Base-by-base conservation (phyloP, 192 early-diverging fungal genomes). In the Backusella mclennaniae region DNA sequence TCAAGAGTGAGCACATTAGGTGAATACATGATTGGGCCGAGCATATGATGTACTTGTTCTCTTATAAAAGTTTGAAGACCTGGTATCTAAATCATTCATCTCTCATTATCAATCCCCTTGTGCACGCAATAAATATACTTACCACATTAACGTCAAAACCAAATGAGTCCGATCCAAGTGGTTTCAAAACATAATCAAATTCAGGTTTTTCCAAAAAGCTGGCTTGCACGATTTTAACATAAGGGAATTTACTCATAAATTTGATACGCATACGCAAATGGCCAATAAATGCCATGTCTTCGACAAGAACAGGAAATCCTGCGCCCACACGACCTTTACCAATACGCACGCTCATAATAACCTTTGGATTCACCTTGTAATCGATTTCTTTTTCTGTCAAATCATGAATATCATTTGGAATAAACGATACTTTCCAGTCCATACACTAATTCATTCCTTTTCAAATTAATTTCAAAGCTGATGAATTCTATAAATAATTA, bases 181-280 rank as follows among this genome's bases (percentile, higher is more conserved):
- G 95, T 67, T 92, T 87, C 33, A 95, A 85, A n/a, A 86, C 87
- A 86, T 94, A 96, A 84, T 95, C 92, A 41, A 96, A 86, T 6
- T 79, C 76, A 9, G 95, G 95, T 33, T 85, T 84, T 73, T 93
- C 89, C 59, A 93, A 73, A 78, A 96, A 93, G 73, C 87, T 86
- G 52, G 92, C 86, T 19, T 93, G 91, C 1, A 95, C 85, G 0
- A 82, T 87, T 70, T 90, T 84, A 66, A 94, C 88, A 75, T 93
- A 88, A 2, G 96, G 96, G 70, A 90, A 95, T 31, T 87, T 83
- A 21, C 87, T 85, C 67, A 92, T 90, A 73, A 95, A 88, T 72
- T 92, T 93, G 69, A 96, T 80, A 75, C 81, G 86, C 42, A 92
- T 74, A 69, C 92, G 84, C 74, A 95, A 83, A 73, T 92, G 84